Base-by-base conservation (phyloP, 202 grass and related monocot genomes). In the Saccharum hybrid region DNA sequence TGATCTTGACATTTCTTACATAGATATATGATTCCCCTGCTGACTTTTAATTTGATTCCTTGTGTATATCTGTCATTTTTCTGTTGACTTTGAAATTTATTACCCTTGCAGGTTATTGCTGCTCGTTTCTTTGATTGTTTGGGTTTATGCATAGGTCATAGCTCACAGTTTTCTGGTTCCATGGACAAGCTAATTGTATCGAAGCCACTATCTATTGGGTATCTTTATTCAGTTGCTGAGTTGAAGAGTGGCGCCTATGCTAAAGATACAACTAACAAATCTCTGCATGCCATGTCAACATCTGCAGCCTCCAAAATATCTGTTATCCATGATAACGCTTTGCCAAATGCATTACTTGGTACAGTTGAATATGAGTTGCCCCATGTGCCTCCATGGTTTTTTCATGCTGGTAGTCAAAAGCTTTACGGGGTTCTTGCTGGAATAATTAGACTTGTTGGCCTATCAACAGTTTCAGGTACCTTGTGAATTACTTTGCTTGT, bases 321-420 rank as follows among this genome's bases (percentile, higher is more conserved):
- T 90, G 62, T 92, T 79, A 71, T 91, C 40, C 83, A 85, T 87
- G 88, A 94, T 78, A 76, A 85, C 49, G 81, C 81, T 76, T 82
- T 76, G 41, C 40, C 72, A 71, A 83, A 77, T 85, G 65, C 64
- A 46, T 46, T 68, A 69, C 68, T 86, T 23, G 69, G 83, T 81
- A 23, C 68, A 13, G 80, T 63, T 82, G 83, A 88, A 33, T 85
- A 84, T 49, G 93, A 93, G 63, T 77, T 98, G n/a, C 96, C 96
- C 67, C 92, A 91, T 84, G 83, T 94, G 69, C 96, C 96, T 79
- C 88, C 96, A 61, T 98, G 96, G 96, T 95, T 98, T 95, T 77
- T 73, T 80, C 77, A 84, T 66, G 61, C 80, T 31, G 83, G 82
- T 75, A 93, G 87, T 71, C 89, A 93, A 33, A 98, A 93, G 76